Evolutionary conservation across 2,329 filamentous ascomycete species (phyloP), one percentile per base, ranked within the genome.

Genomic region (Scytalidium sp.): DNA sequence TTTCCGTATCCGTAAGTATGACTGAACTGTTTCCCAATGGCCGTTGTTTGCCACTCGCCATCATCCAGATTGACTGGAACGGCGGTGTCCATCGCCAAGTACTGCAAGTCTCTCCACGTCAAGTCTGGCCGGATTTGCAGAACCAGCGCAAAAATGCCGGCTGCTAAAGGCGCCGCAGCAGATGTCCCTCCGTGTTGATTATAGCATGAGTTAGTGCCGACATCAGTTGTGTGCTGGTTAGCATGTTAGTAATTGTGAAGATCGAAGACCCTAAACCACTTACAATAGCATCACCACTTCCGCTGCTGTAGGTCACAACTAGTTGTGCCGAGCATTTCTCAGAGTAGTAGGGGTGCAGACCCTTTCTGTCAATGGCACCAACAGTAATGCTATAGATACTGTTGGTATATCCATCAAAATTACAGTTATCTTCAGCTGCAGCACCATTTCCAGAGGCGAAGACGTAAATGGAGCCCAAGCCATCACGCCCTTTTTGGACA

Each of bases 381-480:
- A 99, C 91, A 0, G 92, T 96, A 60, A 99, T 94, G 67, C 91
- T 97, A 77, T 97, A 99, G 61, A 99, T 99, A 66, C 92, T 97
- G 75, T 99, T 99, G 52, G 94, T 99, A 71, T 99, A 99, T 36
- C 94, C 94, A 65, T 99, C 94, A 67, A 99, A 99, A 68, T 99
- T 99, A 79, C 94, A 99, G 70, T 99, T 97, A 68, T 99, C 94
- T 43, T 89, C 92, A 56, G 76, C 83, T 3, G 78, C 75, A 9
- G 93, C 95, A 50, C 94, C 94, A 64, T 99, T 99, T 51, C 94
- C 94, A 57, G 93, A 92, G 41, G 94, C 94, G 69, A 99, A 99
- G 48, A 99, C 94, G 63, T 91, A 99, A 57, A 99, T 88, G 22
- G 90, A 96, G 8, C 94, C 94, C 47, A 85, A 83, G 3, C 91